Base-by-base conservation (phyloP, 2,329 filamentous ascomycete species). In the Trichoderma afroharzianum region DNA sequence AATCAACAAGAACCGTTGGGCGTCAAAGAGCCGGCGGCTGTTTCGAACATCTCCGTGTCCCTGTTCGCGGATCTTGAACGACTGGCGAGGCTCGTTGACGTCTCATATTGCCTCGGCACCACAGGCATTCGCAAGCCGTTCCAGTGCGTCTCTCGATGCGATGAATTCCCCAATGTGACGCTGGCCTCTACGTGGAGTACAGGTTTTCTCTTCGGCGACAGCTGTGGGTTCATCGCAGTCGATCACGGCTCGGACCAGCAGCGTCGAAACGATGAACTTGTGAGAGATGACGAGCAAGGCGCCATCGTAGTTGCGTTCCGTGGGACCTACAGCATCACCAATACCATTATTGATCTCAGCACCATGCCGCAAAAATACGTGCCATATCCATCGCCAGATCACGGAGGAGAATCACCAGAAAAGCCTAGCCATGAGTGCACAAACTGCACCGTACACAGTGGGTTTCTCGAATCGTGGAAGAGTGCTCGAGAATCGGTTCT, bases 141-240 rank as follows among this genome's bases (percentile, higher is more conserved):
- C 80, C 83, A 87, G 36, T 99, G 96, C 81, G 88, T 91, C 15
- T 96, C 93, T 72, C 92, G 93, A 75, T 99, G 96, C 82, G 84
- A 85, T 47, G 94, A 98, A 71, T 98, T 98, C 74, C 89, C 92
- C 1, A 85, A 86, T 3, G 90, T 98, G 75, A 91, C 93, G 73
- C 87, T 99, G 36, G 85, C 96, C 72, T 90, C 87, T 80, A 93
- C 94, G 12, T 99, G 94, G 92, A 95, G 97, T 78, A 98, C 96
- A 0, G 96, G 96, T 0, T 86, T 91, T 12, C 84, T 98, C 33
- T 86, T 98, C 77, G 92, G 91, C 73, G 96, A 98, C 81, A 97
- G 93, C 75, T 98, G 94, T 81, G 96, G 96, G 73, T 99, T 97
- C 81, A 90, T 98, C 71, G 95, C 93, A 0, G 84, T 98, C n/a